Conservation (phyloP, 1,284 basidiomycete genomes). For the Xerocomus minutiporus region DNA sequence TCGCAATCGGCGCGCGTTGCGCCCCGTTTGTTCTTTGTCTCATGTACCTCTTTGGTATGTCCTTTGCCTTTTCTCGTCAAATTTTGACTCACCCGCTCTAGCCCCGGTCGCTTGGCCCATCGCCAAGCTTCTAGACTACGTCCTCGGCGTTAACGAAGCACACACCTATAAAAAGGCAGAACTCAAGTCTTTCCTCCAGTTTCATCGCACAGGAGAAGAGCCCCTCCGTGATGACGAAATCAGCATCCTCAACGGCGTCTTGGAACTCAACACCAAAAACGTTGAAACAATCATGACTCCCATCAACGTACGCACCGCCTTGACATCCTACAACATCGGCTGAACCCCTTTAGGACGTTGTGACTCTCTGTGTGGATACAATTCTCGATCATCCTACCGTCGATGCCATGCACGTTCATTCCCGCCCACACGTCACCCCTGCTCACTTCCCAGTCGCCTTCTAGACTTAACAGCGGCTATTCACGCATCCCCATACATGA, state of each 20-base stretch:
- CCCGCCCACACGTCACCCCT: background rate
- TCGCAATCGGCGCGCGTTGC: constrained; percentile 84
- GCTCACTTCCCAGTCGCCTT: constrained; percentile 9
- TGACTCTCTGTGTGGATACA: constrained; percentile 71
- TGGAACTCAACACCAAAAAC: constrained; percentile 81
- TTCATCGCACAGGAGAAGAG: constrained; percentile 83
- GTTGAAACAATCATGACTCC: constrained; percentile 87
- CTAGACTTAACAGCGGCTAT: constrained; percentile 75
- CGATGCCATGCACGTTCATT: constrained; percentile 57
- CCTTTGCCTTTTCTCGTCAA: background rate
- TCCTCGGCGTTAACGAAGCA: constrained; percentile 67
- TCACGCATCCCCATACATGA: constrained; percentile 92
- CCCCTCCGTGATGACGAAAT: constrained; percentile 88
- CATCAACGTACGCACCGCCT: constrained; percentile 49
- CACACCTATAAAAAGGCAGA: constrained; percentile 90
- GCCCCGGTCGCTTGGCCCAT: constrained; percentile 87
- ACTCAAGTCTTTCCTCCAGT: constrained; percentile 89
- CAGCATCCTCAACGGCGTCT: constrained; percentile 81
- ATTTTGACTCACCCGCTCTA: constrained; percentile 20
- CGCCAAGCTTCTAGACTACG: constrained; percentile 78
- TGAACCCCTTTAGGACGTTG: constrained; percentile 57
- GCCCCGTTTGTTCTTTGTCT: constrained; percentile 75
- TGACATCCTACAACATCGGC: background rate
- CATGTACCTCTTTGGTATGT: constrained; percentile 76
- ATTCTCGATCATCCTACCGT: constrained; percentile 79